A percentile compares a stretch with the other conserved stretches of the same genome.
Evolutionary conservation across 2,329 filamentous ascomycete genomes (phyloP).

Genomic region (Huntiella decipiens): DNA sequence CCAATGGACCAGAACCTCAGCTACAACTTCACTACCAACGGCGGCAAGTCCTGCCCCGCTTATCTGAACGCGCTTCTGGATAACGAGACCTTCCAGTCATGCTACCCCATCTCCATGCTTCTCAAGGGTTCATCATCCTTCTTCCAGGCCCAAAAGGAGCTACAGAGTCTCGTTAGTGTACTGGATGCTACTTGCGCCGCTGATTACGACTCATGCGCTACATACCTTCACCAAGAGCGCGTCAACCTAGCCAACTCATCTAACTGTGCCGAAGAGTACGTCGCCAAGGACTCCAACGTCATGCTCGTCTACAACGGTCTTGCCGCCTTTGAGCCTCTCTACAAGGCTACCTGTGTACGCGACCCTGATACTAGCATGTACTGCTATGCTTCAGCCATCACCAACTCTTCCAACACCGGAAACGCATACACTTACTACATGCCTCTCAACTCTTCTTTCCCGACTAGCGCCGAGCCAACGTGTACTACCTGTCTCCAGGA

Average conservation of each 20-base stretch:
- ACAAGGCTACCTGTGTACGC: constrained; percentile 62
- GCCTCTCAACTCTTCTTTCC: constrained; percentile 55
- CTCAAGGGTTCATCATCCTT: constrained; percentile 68
- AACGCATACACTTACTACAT: constrained; percentile 75
- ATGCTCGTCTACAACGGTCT: constrained; percentile 58
- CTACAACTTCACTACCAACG: constrained; percentile 37
- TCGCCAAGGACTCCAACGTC: constrained; percentile 48
- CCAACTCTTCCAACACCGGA: constrained; percentile 48
- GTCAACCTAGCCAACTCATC: constrained; percentile 38
- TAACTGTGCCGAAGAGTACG: constrained; percentile 56
- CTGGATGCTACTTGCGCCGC: constrained; percentile 63
- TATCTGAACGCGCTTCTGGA: constrained; percentile 52
- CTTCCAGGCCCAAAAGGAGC: constrained; percentile 57
- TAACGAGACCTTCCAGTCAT: constrained; percentile 48
- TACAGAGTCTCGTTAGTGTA: constrained; percentile 52
- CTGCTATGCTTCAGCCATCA: constrained; percentile 68
- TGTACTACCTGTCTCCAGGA: constrained; percentile 61
- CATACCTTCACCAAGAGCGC: constrained; percentile 46
- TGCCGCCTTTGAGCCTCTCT: constrained; percentile 57
- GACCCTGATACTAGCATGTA: constrained; percentile 48
- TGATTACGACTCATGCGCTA: constrained; percentile 44
- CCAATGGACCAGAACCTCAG: constrained; percentile 49
- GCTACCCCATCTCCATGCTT: constrained; percentile 70
- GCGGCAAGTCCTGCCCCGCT: constrained; percentile 35
- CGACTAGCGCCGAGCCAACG: constrained; percentile 44